Conservation (phyloP, 371 early-diverging fungal species). For the Mucor plumbeus region DNA sequence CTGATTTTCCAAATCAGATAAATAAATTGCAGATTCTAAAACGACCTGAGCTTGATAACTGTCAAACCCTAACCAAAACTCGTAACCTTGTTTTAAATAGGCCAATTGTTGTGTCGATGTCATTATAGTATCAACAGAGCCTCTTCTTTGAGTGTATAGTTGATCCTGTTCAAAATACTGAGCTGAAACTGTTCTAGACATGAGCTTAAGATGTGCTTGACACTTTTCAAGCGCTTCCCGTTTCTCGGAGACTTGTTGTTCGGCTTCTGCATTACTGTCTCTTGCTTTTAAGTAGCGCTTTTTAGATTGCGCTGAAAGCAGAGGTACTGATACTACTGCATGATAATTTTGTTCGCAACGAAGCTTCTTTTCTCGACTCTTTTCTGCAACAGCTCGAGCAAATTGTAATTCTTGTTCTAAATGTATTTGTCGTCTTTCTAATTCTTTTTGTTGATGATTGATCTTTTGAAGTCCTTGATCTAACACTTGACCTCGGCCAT, state of each 20-base stretch:
- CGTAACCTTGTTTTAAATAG: constrained; percentile 29
- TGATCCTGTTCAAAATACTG: constrained; percentile 26
- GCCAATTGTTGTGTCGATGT: constrained; percentile 14
- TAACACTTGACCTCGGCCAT: constrained; percentile 15
- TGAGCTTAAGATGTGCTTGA: constrained; percentile 21
- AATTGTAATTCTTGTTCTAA: constrained; percentile 18
- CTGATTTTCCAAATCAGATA: constrained; percentile 9
- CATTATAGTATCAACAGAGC: constrained; percentile 18
- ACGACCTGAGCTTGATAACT: constrained; percentile 32
- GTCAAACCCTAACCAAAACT: constrained; percentile 41
- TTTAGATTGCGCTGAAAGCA: constrained; percentile 35
- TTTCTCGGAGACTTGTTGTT: constrained; percentile 42
- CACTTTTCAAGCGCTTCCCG: constrained; percentile 35
- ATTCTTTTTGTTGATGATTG: constrained; percentile 20
- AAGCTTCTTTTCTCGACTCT: constrained; percentile 31
- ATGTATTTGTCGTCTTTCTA: constrained; percentile 20
- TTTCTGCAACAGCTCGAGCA: constrained; percentile 24
- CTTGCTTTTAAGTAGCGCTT: constrained; percentile 44
- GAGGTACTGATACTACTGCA: constrained; percentile 33
- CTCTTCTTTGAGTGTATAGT: constrained; percentile 13
- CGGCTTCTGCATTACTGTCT: constrained; percentile 38
- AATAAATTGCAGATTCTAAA: constrained; percentile 29
- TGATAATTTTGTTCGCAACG: constrained; percentile 38
- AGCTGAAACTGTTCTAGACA: constrained; percentile 18
- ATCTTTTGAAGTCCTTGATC: constrained; percentile 23